Evolutionary conservation across 2,329 filamentous ascomycete species (phyloP), one percentile per base, ranked within the genome.

Genomic region (Fusarium equiseti): DNA sequence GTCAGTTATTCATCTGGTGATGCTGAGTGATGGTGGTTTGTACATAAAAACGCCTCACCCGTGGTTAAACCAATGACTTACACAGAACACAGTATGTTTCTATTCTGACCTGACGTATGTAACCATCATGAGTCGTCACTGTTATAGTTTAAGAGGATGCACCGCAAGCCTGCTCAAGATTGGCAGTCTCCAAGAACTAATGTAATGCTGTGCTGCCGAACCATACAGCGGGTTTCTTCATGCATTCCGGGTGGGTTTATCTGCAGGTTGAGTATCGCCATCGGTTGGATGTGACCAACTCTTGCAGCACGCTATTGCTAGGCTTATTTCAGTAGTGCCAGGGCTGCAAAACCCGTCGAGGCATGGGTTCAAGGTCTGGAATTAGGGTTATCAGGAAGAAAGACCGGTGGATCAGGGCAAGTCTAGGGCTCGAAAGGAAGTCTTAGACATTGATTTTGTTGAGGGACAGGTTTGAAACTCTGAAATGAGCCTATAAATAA

Each of bases 1-100:
- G 35, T 53, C n/a, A 26, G n/a, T 53, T 57, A n/a, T 24, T 32
- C 24, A 65, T 54, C 56, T 71, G 59, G 46, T 55, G 68, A 69
- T 71, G 59, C 43, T 69, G 64, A 62, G 50, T 58, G 57, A 48
- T 70, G 62, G 65, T 63, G 66, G 69, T 67, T 72, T 69, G 57
- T 27, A 46, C 22, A 38, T n/a, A 38, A 43, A 31, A 45, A 29
- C 31, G 40, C 42, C 49, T 53, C 60, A 43, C 46, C 44, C 24
- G 50, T 32, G 12, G 12, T 32, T 18, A 24, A 20, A 20, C 16
- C 46, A 50, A 27, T 52, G 35, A 38, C 35, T 38, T 38, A 10
- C 40, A 38, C 16, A 20, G 16, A 18, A n/a, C 18, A 32, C 51
- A 22, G 46, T 48, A 27, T 32, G 12, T 53, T 22, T 29, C 31